Percentiles rank a stretch among this genome's conserved stretches.
These are phyloP conservation scores for Filobasidium wieringae DNA, from an alignment of 768 basidiomycete species.

Conservation along the genomic window DNA sequence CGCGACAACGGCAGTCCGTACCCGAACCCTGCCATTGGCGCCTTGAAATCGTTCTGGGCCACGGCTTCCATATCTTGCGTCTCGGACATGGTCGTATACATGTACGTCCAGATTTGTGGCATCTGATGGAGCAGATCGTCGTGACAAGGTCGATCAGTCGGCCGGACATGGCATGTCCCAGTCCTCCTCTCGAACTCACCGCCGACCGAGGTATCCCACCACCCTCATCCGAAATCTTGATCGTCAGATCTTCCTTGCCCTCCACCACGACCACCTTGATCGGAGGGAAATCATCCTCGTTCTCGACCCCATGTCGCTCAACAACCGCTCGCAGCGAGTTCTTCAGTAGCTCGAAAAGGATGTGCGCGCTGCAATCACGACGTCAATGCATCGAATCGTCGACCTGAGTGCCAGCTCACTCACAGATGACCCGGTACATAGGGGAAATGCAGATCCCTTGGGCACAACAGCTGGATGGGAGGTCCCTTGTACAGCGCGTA, in stretches of 20 bases:
- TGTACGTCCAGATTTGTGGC: constrained; percentile 82
- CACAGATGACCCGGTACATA: constrained; percentile 89
- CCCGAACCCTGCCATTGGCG: constrained; percentile 85
- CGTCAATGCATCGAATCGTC: background rate
- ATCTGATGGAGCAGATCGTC: too few relatives aligned
- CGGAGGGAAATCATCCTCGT: constrained; percentile 67
- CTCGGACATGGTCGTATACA: constrained; percentile 44
- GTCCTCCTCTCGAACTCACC: constrained; percentile 5
- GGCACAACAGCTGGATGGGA: constrained; percentile 91
- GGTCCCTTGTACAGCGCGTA: constrained; percentile 88
- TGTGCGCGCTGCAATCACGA: constrained; percentile 53
- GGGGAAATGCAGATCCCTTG: constrained; percentile 68
- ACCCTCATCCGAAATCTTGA: constrained; percentile 97
- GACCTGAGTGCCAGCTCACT: constrained; percentile 15
- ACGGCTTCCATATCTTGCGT: constrained; percentile 16
- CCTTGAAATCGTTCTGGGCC: constrained; percentile 69
- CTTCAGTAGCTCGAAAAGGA: constrained; percentile 91
- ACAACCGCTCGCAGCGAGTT: constrained; percentile 96
- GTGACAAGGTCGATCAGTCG: background rate
- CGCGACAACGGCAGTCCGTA: constrained; percentile 87
- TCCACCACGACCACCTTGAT: constrained; percentile 93
- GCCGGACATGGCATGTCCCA: background rate
- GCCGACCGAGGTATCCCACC: constrained; percentile 70
- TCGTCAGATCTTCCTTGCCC: constrained; percentile 95
- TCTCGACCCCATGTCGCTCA: constrained; percentile 73